phyloP scores from a whole-genome alignment of 768 basidiomycete species.

The Amanita exitialis region DNA sequence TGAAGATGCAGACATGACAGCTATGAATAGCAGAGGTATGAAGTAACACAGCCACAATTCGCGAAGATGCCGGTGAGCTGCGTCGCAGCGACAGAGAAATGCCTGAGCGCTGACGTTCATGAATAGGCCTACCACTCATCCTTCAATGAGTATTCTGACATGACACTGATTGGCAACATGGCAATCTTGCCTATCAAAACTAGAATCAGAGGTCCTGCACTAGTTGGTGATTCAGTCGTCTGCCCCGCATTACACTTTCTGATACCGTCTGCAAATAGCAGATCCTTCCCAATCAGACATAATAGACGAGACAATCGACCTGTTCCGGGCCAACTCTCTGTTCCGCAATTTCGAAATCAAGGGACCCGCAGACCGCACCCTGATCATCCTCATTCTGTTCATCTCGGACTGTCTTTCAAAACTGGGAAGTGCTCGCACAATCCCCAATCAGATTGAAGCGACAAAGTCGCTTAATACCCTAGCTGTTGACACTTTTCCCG shows the following conservation, averaged over 20 bases:
- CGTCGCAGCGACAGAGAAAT: constrained; percentile 8
- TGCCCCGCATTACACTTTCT: constrained; percentile 7
- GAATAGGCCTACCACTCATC: constrained; percentile 91
- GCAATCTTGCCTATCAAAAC: constrained; percentile 86
- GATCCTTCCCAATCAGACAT: constrained; percentile 79
- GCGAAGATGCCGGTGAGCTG: constrained; percentile 47
- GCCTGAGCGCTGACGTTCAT: constrained; percentile 5
- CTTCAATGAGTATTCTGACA: constrained; percentile 78
- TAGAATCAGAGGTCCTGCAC: constrained; percentile 87
- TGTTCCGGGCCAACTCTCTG: constrained; percentile 97
- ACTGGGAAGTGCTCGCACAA: constrained; percentile 61
- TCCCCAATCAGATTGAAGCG: constrained; percentile 75
- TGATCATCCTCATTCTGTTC: constrained; percentile 96
- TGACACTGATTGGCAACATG: constrained; percentile 82
- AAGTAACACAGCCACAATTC: constrained; percentile 14
- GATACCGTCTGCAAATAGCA: constrained; percentile 32
- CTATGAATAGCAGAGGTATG: too few species aligned
- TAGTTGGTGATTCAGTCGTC: constrained; percentile 42
- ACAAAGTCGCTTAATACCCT: constrained; percentile 83
- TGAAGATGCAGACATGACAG: not conserved
- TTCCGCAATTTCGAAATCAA: constrained; percentile 99
- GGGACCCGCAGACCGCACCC: constrained; percentile 88
- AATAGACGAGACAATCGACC: constrained; percentile 90
- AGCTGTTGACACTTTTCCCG: constrained; percentile 85
- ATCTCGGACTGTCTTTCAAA: constrained; percentile 95